Conservation (phyloP, 495 filamentous ascomycete species). For the Penicillium longicatenatum region DNA sequence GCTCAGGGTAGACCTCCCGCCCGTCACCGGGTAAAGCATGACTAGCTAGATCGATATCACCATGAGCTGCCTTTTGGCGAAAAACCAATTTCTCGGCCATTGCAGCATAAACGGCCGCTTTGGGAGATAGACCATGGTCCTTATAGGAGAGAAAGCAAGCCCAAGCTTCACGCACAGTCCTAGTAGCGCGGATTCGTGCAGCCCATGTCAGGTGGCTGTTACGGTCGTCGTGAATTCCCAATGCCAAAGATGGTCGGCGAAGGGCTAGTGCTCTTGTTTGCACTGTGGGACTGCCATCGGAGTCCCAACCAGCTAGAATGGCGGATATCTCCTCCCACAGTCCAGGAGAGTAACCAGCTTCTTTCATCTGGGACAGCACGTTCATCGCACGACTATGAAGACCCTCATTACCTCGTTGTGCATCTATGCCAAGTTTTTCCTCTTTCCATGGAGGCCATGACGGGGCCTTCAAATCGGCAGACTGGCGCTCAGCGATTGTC, state of each 20-base stretch:
- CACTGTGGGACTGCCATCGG: slow-evolving; percentile 68
- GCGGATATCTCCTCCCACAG: slow-evolving; percentile 59
- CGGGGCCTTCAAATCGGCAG: slow-evolving; percentile 57
- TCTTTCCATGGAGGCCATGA: slow-evolving; percentile 77
- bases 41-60: slow-evolving; percentile 22
- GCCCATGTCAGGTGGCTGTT: slow-evolving; percentile 51
- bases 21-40: slow-evolving; percentile 60
- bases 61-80: slow-evolving; percentile 31
- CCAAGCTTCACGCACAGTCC: slow-evolving; percentile 74
- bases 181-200: slow-evolving; percentile 63
- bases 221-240: background rate
- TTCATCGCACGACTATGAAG: slow-evolving; percentile 59
- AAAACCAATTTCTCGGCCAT: slow-evolving; percentile 64
- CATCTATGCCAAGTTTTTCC: slow-evolving; percentile 60
- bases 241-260: slow-evolving; percentile 23
- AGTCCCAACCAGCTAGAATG: slow-evolving; percentile 68
- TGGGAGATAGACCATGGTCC: slow-evolving; percentile 35
- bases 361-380: slow-evolving; percentile 59
- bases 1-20: slow-evolving; percentile 56
- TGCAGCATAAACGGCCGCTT: slow-evolving; percentile 51
- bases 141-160: slow-evolving; percentile 62
- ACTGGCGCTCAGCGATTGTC: slow-evolving; percentile 57
- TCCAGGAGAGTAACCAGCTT: slow-evolving; percentile 60
- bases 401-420: slow-evolving; percentile 54
- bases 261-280: slow-evolving; percentile 55